Conservation (phyloP, 2,329 filamentous ascomycete species). For the Alternaria consortialis region DNA sequence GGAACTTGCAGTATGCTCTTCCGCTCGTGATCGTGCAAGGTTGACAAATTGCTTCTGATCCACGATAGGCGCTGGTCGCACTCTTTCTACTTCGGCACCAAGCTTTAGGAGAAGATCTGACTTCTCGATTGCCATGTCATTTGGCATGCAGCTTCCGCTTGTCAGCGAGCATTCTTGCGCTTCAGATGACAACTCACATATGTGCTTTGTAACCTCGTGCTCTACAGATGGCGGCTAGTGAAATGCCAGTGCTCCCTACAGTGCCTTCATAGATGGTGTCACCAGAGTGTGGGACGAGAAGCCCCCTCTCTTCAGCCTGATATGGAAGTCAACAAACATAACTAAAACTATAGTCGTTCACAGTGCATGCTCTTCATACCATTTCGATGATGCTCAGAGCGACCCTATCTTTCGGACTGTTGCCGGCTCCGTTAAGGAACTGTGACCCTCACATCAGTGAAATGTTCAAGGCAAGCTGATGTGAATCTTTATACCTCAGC, state of each 20-base stretch:
- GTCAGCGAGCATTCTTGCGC: conserved; percentile 14
- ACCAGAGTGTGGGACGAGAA: conserved; percentile 79
- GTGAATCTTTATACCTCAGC: conserved; percentile 68
- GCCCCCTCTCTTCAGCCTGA: conserved; percentile 78
- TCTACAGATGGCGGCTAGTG: conserved; percentile 85
- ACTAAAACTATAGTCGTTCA: not conserved
- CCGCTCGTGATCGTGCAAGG: conserved; percentile 78
- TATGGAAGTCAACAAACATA: conserved; percentile 15
- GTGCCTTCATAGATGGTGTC: conserved; percentile 98
- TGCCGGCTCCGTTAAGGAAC: conserved; percentile 93
- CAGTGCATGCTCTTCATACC: conserved; percentile 45
- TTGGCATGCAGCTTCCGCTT: conserved; percentile 80
- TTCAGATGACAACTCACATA: conserved; percentile 65
- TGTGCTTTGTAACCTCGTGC: conserved; percentile 90
- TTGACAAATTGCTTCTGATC: conserved; percentile 95
- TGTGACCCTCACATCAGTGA: conserved; percentile 31
- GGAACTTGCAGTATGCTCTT: conserved; percentile 71
- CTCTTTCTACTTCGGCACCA: conserved; percentile 90
- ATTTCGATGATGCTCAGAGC: conserved; percentile 85
- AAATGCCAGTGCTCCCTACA: conserved; percentile 95
- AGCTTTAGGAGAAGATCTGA: conserved; percentile 87
- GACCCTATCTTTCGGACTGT: conserved; percentile 93
- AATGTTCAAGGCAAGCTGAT: not conserved
- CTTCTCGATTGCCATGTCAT: conserved; percentile 89
- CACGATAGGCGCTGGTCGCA: conserved; percentile 91